Percentiles rank a stretch among this genome's conserved stretches.
These are phyloP conservation scores for Omphalotus guepiniiformis DNA, from an alignment of 768 basidiomycete species.

Conservation along the genomic window DNA sequence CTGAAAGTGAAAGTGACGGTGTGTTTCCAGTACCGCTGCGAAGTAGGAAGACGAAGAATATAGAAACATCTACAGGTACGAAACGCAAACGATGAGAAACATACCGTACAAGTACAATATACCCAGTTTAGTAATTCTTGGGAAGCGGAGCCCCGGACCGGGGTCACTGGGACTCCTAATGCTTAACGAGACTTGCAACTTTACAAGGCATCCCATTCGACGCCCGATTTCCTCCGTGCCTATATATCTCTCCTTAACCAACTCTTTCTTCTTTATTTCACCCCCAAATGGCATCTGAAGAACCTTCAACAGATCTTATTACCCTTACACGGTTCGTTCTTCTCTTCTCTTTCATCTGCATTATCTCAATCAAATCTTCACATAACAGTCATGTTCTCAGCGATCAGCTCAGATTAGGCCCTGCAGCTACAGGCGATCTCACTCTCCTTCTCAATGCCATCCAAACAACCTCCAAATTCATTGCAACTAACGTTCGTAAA, in stretches of 20 bases:
- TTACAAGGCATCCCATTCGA: background rate
- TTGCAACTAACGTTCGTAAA: conserved; percentile 95
- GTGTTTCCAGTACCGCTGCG: conserved; percentile 68
- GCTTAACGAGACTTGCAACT: background rate
- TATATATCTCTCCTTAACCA: conserved; percentile 2
- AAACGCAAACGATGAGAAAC: conserved; percentile 63
- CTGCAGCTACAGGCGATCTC: conserved; percentile 86
- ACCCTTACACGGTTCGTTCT: conserved; percentile 79
- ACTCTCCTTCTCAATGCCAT: conserved; percentile 94
- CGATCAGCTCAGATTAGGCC: conserved; percentile 80
- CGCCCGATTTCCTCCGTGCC: conserved; percentile 19
- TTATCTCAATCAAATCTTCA: background rate
- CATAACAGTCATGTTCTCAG: conserved; percentile 73
- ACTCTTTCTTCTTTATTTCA: conserved; percentile 1
- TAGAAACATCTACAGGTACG: conserved; percentile 42
- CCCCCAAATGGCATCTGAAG: conserved; percentile 46
- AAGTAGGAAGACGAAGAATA: conserved; percentile 59
- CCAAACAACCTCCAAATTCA: conserved; percentile 95
- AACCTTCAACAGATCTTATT: conserved; percentile 81
- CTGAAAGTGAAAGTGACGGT: conserved; percentile 66
- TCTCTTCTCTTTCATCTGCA: too few relatives aligned
- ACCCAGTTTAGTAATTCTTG: too few relatives aligned
- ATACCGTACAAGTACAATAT: conserved; percentile 15
- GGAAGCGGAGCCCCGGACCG: background rate
- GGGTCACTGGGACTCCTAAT: conserved; percentile 9